phyloP scores from a whole-genome alignment of 2,329 filamentous ascomycete species.

The Alternaria novae-zelandiae region DNA sequence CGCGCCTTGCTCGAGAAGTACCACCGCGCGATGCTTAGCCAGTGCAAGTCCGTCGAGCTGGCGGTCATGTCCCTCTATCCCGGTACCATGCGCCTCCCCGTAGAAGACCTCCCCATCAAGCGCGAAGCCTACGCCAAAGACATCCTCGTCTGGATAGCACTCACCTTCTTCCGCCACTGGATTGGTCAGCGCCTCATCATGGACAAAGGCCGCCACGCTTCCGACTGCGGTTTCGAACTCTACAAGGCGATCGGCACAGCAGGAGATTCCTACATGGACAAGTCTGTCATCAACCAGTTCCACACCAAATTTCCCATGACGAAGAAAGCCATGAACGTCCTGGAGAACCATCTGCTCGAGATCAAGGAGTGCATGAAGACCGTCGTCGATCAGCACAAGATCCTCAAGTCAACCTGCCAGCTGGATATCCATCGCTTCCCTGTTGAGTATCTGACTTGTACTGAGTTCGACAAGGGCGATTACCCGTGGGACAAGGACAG shows the following conservation, averaged over 20 bases:
- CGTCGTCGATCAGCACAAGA: constrained; percentile 43
- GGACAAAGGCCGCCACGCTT: constrained; percentile 45
- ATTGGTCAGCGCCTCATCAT: constrained; percentile 50
- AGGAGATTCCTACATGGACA: constrained; percentile 54
- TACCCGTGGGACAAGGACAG: constrained; percentile 48
- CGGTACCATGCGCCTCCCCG: constrained; percentile 31
- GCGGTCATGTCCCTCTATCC: constrained; percentile 35
- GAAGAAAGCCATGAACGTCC: constrained; percentile 50
- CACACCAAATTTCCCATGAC: constrained; percentile 53
- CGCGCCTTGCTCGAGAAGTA: constrained; percentile 42
- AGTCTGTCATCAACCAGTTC: constrained; percentile 47
- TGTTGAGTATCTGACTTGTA: constrained; percentile 55
- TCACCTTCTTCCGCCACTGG: constrained; percentile 57
- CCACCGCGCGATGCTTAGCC: constrained; percentile 32
- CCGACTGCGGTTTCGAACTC: constrained; percentile 56
- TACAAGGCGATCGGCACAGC: constrained; percentile 51
- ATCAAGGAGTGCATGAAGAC: constrained; percentile 54
- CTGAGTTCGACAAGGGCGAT: constrained; percentile 48
- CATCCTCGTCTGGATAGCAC: constrained; percentile 59
- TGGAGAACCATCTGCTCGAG: constrained; percentile 50
- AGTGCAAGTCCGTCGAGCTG: constrained; percentile 36
- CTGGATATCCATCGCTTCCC: constrained; percentile 47
- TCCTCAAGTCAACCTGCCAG: constrained; percentile 51
- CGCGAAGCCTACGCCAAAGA: constrained; percentile 56
- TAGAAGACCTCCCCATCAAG: constrained; percentile 42